Evolutionary conservation across 2,329 filamentous ascomycete species (phyloP), one percentile per base, ranked within the genome.

Genomic region (Corynespora cassiicola): DNA sequence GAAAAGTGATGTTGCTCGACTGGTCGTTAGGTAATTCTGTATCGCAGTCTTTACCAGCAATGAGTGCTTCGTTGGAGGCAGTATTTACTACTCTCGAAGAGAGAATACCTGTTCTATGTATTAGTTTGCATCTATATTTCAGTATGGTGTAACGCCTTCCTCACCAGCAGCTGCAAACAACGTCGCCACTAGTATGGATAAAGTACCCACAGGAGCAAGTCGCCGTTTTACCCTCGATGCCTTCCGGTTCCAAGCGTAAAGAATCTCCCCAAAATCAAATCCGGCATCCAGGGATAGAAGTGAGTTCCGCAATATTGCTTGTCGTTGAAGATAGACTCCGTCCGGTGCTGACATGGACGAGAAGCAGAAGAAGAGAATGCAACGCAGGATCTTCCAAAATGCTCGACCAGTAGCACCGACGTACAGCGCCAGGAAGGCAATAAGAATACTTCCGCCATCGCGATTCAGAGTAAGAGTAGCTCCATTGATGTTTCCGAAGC

Each of bases 241-340:
- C 7, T 32, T 28, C n/a, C 33, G 43, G 6, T 46, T 38, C 57
- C 57, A 58, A 8, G 41, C 36, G 24, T 32, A n/a, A n/a, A 32
- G 9, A 3, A 15, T 15, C 4, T 39, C 23, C 1, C 30, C 8
- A 3, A 54, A 14, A 3, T 47, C 43, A 9, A 36, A 17, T 11
- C 42, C 29, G 6, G 41, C 50, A 29, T 37, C 48, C 10, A 19
- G 36, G 8, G 51, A 38, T 7, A 41, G 34, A 5, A 43, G n/a
- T 2, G 51, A 49, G 22, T 70, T 70, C 2, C 65, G 52, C 2
- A 69, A 43, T 4, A 68, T 52, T 1, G 62, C 50, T 36, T 69
- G 66, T 16, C 64, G 56, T 30, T 64, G 64, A 24, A 63, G 51
- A 19, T 66, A 49, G 3, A 65, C 14, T 6, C 49, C 61, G 35